These are phyloP conservation scores for Sporothrix dimorphospora DNA, from an alignment of 2,329 filamentous ascomycete genomes.

Conservation along the genomic window DNA sequence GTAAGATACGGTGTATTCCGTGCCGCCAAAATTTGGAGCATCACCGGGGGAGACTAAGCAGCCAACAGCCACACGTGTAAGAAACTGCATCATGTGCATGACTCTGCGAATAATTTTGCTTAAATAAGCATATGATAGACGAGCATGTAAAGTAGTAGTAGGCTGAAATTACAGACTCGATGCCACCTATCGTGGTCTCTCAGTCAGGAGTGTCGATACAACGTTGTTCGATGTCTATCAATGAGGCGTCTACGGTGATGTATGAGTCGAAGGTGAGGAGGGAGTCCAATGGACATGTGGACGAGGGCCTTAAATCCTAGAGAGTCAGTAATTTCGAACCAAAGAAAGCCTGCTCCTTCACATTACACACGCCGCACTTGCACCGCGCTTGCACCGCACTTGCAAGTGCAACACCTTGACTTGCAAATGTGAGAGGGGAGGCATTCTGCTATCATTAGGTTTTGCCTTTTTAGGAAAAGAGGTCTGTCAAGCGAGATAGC, in stretches of 20 bases:
- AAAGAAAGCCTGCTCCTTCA: not conserved
- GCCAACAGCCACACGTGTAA: no score
- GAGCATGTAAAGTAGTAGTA: not conserved
- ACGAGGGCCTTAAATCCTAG: no score
- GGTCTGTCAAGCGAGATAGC: conserved; percentile 10
- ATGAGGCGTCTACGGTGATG: no score
- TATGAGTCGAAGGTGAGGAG: no score
- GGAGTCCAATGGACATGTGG: no score
- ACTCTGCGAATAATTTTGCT: no score
- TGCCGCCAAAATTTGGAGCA: no score
- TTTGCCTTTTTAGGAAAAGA: not conserved
- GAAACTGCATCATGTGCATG: no score
- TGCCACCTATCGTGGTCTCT: not conserved
- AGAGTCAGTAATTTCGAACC: not conserved
- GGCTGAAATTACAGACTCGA: not conserved
- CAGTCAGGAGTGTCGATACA: not conserved
- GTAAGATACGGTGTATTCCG: no score
- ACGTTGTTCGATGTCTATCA: not conserved
- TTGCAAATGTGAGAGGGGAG: not conserved
- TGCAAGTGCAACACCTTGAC: not conserved
- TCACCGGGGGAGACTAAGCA: no score
- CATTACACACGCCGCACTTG: not conserved
- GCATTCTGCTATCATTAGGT: not conserved
- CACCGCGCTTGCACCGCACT: no score
- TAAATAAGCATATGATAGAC: no score